These are phyloP conservation scores for Daldinia loculata DNA, from an alignment of 495 filamentous ascomycete genomes.

Conservation along the genomic window DNA sequence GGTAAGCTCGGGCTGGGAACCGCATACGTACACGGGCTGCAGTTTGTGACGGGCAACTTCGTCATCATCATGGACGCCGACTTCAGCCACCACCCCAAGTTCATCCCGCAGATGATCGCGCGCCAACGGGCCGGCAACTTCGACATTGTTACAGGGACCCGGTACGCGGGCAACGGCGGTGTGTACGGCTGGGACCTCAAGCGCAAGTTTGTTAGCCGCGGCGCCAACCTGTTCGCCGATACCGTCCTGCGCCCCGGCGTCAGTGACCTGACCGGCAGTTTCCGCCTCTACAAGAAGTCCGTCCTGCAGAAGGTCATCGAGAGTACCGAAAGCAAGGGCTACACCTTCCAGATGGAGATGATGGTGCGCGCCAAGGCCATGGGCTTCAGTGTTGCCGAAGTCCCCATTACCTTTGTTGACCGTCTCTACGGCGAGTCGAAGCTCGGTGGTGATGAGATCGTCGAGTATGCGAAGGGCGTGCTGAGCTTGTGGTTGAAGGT, in stretches of 20 bases:
- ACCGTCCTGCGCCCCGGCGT: constrained; percentile 95
- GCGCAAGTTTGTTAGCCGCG: constrained; percentile 88
- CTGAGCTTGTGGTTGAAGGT: constrained; percentile 89
- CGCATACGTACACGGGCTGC: constrained; percentile 93
- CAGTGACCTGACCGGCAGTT: constrained; percentile 93
- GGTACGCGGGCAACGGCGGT: constrained; percentile 89
- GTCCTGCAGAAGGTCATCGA: constrained; percentile 90
- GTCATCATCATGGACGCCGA: constrained; percentile 99
- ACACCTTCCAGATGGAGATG: constrained; percentile 98
- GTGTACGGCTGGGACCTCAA: constrained; percentile 98
- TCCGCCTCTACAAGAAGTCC: constrained; percentile 89
- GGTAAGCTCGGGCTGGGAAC: constrained; percentile 97
- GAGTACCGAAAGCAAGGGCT: constrained; percentile 92
- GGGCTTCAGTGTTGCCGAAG: constrained; percentile 89
- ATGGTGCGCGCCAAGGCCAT: constrained; percentile 89
- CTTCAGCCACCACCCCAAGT: constrained; percentile 98
- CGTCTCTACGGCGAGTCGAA: constrained; percentile 95
- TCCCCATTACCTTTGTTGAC: constrained; percentile 96
- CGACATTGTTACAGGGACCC: constrained; percentile 96
- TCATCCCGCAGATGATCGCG: constrained; percentile 87
- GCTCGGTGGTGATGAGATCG: constrained; percentile 93
- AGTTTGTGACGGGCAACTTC: constrained; percentile 87
- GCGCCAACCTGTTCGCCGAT: constrained; percentile 95
- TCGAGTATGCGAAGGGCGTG: constrained; percentile 97
- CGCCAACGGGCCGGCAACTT: constrained; percentile 75